These are phyloP conservation scores for Spergularia azorica DNA, from an alignment of 179 eudicot species.

Conservation along the genomic window DNA sequence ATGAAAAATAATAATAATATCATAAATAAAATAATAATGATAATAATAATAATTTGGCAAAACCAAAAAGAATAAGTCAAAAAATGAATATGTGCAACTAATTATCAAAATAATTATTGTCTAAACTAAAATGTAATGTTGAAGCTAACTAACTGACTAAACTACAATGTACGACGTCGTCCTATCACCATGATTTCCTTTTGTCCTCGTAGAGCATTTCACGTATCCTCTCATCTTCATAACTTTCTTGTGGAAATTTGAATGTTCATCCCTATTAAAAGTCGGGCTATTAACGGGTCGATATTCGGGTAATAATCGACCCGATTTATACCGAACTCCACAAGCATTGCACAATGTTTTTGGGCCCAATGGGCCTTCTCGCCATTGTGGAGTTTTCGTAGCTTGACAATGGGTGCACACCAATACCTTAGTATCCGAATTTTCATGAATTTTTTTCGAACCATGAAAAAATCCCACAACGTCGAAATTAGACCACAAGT, in stretches of 20 bases:
- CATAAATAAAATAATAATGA: too few relatives aligned
- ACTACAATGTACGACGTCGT: too few relatives aligned
- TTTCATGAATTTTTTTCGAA: background rate
- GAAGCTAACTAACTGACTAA: too few relatives aligned
- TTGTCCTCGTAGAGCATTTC: too few relatives aligned
- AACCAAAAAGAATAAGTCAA: too few relatives aligned
- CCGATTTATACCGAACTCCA: conserved; percentile 26
- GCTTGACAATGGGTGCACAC: conserved; percentile 31
- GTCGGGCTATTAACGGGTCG: conserved; percentile 33
- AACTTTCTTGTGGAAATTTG: conserved; percentile 29
- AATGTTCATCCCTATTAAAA: conserved; percentile 24
- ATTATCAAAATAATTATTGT: too few relatives aligned
- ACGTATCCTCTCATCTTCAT: conserved; percentile 6
- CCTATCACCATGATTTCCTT: too few relatives aligned
- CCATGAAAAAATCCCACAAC: background rate
- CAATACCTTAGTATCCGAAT: too few relatives aligned
- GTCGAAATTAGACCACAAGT: background rate
- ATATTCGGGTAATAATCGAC: conserved; percentile 27
- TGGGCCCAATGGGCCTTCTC: conserved; percentile 35
- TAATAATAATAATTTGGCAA: too few relatives aligned
- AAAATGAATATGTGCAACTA: too few relatives aligned
- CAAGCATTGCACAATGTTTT: conserved; percentile 38
- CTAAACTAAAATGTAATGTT: too few relatives aligned
- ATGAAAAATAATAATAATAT: too few relatives aligned
- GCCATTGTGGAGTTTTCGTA: conserved; percentile 36